phyloP scores from a whole-genome alignment of 129 eudicot genomes.

The Artemisia argyi region DNA sequence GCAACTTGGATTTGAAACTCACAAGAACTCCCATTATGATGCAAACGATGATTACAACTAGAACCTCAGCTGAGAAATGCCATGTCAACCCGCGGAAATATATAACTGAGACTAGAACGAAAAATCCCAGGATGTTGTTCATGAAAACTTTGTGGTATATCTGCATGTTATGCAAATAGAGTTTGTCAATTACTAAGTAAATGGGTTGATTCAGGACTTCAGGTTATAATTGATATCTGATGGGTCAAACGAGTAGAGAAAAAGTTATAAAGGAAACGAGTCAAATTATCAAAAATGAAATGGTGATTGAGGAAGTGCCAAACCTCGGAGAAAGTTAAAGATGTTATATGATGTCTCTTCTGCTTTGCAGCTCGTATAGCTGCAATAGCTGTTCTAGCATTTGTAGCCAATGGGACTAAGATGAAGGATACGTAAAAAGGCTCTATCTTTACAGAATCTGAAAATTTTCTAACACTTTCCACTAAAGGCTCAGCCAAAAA shows the following conservation, averaged over 20 bases:
- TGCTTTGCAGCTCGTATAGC: constrained; percentile 42
- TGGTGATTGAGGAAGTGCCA: constrained; percentile 4
- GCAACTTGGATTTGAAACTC: constrained; percentile 49
- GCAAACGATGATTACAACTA: constrained; percentile 47
- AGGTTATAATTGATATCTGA: too few relatives aligned
- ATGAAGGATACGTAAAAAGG: constrained; percentile 59
- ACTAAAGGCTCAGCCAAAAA: constrained; percentile 62
- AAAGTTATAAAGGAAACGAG: too few relatives aligned
- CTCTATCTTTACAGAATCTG: constrained; percentile 40
- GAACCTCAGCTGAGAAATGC: constrained; percentile 61
- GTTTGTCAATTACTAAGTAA: neutral
- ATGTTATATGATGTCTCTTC: constrained; percentile 45
- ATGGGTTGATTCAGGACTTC: too few relatives aligned
- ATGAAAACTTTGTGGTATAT: constrained; percentile 62
- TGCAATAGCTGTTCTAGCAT: constrained; percentile 53
- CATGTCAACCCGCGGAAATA: constrained; percentile 54
- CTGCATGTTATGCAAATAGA: constrained; percentile 36
- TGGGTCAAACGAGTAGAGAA: too few relatives aligned
- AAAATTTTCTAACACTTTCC: constrained; percentile 47
- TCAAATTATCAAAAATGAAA: neutral
- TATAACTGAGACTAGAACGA: constrained; percentile 52
- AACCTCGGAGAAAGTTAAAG: constrained; percentile 74
- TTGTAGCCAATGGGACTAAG: constrained; percentile 62
- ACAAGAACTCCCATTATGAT: constrained; percentile 45
- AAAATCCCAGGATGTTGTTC: constrained; percentile 71